Conservation (phyloP, 805 yeast genomes). For the Sugiyamaella americana region DNA sequence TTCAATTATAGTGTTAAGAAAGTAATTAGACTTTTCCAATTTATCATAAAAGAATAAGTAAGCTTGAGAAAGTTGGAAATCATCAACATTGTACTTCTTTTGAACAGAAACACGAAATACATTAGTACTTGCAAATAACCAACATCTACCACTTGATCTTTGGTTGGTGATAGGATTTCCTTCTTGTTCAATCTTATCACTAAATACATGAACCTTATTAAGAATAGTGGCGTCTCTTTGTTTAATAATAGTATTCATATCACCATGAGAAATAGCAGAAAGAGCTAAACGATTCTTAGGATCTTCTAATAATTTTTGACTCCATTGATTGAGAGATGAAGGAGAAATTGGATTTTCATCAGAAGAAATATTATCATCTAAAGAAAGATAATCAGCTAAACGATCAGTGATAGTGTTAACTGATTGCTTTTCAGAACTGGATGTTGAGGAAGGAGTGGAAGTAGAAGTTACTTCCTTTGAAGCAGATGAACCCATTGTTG, state of each 20-base stretch:
- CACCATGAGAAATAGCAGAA: conserved; percentile 45
- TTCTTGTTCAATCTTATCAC: conserved; percentile 41
- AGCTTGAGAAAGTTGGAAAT: conserved; percentile 71
- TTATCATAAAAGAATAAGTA: conserved; percentile 82
- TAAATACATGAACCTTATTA: conserved; percentile 35
- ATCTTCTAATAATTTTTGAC: conserved; percentile 38
- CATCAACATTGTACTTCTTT: conserved; percentile 55
- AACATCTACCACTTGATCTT: conserved; percentile 73
- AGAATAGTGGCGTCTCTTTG: conserved; percentile 15
- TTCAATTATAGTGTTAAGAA: conserved; percentile 68
- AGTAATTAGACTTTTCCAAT: conserved; percentile 76
- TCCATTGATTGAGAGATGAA: conserved; percentile 40
- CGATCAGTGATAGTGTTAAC: conserved; percentile 29
- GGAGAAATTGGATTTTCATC: conserved; percentile 33
- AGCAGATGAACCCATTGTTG: conserved; percentile 1
- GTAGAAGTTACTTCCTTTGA: background rate
- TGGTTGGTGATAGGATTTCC: conserved; percentile 73
- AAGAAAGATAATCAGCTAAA: conserved; percentile 10
- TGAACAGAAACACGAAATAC: conserved; percentile 60
- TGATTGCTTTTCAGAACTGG: background rate
- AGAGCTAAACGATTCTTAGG: conserved; percentile 50
- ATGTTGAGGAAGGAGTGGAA: background rate
- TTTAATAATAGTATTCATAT: conserved; percentile 38
- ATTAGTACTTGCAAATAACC: conserved; percentile 84
- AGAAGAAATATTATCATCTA: conserved; percentile 11